Conservation (phyloP, 257 asterid species). For the Solanum acaule region DNA sequence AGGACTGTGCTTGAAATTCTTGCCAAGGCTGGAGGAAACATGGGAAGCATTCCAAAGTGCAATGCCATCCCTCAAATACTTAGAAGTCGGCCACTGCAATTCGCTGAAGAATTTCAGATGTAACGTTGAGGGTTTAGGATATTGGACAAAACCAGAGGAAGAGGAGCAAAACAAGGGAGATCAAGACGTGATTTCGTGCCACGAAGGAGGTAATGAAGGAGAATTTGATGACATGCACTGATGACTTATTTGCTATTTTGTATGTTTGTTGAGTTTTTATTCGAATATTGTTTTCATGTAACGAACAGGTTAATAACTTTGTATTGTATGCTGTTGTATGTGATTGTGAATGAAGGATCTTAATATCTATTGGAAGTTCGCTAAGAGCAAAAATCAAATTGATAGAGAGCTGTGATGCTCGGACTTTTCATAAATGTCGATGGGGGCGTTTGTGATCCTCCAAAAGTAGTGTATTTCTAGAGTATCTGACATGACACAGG, state of each 20-base stretch:
- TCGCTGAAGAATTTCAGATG: neutral
- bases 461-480: neutral
- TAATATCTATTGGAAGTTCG: neutral
- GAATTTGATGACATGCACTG: neutral
- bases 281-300: neutral
- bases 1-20: constrained; percentile 18
- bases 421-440: neutral
- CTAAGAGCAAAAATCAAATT: neutral
- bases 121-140: neutral
- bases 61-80: constrained; percentile 6
- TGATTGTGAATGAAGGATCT: neutral
- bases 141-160: constrained; percentile 4
- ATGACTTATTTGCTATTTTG: neutral
- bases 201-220: neutral
- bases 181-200: neutral
- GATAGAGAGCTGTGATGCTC: neutral
- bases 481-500: neutral
- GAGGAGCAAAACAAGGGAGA: neutral
- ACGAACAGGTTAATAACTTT: neutral
- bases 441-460: neutral
- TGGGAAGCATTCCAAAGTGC: neutral
- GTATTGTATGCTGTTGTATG: neutral
- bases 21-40: constrained; percentile 4
- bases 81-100: constrained; percentile 14
- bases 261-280: neutral